Conservation (phyloP, 1,284 basidiomycete species). For the Ceratobasidium sp. region DNA sequence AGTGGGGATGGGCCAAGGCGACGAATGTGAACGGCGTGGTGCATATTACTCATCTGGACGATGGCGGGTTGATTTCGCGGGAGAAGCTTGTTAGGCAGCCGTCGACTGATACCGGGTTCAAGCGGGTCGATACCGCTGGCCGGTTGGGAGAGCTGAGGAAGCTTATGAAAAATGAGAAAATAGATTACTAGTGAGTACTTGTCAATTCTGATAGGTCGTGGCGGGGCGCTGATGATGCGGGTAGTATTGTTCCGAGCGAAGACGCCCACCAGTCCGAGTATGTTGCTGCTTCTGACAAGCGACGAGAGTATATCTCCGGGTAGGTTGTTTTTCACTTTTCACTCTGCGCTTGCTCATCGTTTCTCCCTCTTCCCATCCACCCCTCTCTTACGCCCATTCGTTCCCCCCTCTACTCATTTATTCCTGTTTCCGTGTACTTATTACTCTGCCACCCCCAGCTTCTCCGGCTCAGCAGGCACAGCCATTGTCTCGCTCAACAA, state of each 20-base stretch:
- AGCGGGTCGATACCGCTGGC: constrained; percentile 66
- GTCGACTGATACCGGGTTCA: constrained; percentile 10
- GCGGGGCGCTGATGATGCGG: constrained; percentile 40
- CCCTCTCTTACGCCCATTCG: too few relatives aligned
- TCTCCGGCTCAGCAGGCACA: constrained; percentile 87
- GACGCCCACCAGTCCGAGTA: constrained; percentile 94
- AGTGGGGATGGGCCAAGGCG: constrained; percentile 29
- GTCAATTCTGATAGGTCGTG: constrained; percentile 52
- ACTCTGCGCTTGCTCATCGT: constrained; percentile 1
- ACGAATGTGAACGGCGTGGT: constrained; percentile 29
- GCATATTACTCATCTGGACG: constrained; percentile 17
- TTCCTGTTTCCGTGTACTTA: too few relatives aligned
- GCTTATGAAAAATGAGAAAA: constrained; percentile 68
- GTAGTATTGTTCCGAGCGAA: constrained; percentile 81
- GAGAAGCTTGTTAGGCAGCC: constrained; percentile 22
- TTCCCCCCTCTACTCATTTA: too few relatives aligned
- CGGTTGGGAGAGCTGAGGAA: constrained; percentile 76
- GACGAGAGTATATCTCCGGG: constrained; percentile 88
- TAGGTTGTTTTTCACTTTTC: constrained; percentile 58
- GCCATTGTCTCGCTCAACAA: constrained; percentile 78
- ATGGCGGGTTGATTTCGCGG: neutral
- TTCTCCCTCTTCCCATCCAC: too few relatives aligned
- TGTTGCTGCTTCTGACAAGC: constrained; percentile 83
- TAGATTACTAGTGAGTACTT: constrained; percentile 88
- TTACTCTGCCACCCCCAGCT: constrained; percentile 63